These are phyloP conservation scores for Ceratocystis albifundus DNA, from an alignment of 2,329 filamentous ascomycete species.

Conservation along the genomic window DNA sequence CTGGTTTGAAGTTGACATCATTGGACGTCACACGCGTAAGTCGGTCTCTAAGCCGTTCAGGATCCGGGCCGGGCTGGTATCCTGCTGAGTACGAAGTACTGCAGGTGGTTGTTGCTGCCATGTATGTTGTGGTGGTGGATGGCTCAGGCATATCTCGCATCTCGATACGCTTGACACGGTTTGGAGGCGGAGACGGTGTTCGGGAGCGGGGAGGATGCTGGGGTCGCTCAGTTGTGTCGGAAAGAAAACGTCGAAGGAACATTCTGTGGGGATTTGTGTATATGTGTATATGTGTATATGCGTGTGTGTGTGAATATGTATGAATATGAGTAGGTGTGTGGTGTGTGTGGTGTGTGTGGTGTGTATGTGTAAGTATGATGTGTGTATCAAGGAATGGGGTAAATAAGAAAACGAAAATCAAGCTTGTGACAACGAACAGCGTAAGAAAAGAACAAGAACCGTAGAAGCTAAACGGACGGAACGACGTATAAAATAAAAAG, in stretches of 20 bases:
- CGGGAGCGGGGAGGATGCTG: conserved; percentile 22
- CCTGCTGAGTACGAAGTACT: conserved; percentile 16
- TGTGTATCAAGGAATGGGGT: not conserved
- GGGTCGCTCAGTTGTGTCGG: conserved; percentile 18
- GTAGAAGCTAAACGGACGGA: not conserved
- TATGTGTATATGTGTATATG: not conserved
- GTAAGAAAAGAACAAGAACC: not conserved
- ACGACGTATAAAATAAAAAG: not conserved
- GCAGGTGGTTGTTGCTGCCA: conserved; percentile 14
- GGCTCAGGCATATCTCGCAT: conserved; percentile 22
- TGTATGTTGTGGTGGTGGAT: conserved; percentile 9
- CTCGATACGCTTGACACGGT: conserved; percentile 21
- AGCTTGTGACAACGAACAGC: not conserved
- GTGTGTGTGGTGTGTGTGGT: not conserved
- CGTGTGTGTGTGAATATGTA: not conserved
- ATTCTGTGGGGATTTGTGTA: conserved; percentile 8
- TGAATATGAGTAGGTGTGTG: not conserved
- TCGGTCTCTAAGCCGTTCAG: conserved; percentile 18
- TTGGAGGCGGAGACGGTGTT: conserved; percentile 18
- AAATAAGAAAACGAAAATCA: not conserved
- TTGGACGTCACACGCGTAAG: conserved; percentile 17
- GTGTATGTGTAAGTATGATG: not conserved
- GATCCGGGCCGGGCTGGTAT: conserved; percentile 17
- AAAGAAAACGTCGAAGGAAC: conserved; percentile 20
- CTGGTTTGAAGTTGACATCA: conserved; percentile 20